A percentile compares a stretch with the other conserved stretches of the same genome.
Evolutionary conservation across 2,329 filamentous ascomycete genomes (phyloP).

Genomic region (Phaeomoniella chlamydospora): DNA sequence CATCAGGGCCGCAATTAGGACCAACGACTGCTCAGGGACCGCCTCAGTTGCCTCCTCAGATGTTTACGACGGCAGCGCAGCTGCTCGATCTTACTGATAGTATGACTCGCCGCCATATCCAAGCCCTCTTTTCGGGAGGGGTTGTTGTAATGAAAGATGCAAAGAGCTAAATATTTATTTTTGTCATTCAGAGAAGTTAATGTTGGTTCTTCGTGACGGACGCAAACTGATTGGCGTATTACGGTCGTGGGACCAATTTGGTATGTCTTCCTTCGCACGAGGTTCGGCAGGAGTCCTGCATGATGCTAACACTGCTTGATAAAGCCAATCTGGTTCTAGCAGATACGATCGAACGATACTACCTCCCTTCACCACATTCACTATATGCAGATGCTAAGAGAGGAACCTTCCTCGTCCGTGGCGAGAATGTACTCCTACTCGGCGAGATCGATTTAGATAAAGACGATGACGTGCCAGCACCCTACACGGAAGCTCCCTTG

Average conservation of each 20-base stretch:
- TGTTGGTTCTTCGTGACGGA: conserved; percentile 82
- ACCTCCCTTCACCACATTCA: conserved; percentile 29
- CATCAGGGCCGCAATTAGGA: conserved; percentile 3
- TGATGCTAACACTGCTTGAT: conserved; percentile 2
- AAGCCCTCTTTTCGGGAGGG: too few relatives aligned
- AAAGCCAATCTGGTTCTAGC: conserved; percentile 89
- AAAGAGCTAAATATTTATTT: conserved; percentile 6
- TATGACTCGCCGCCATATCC: conserved; percentile 37
- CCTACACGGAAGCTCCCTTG: conserved; percentile 52
- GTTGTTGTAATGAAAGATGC: not conserved
- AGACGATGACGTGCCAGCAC: conserved; percentile 69
- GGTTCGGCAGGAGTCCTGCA: not conserved
- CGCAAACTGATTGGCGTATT: conserved; percentile 87
- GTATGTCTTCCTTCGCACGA: conserved; percentile 38
- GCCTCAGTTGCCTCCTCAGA: conserved; percentile 55
- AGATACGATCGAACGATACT: conserved; percentile 80
- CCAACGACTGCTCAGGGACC: conserved; percentile 19
- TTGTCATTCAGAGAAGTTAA: conserved; percentile 66
- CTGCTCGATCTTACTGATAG: conserved; percentile 93
- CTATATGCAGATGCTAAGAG: conserved; percentile 74
- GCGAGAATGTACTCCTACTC: conserved; percentile 90
- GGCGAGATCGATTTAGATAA: conserved; percentile 95
- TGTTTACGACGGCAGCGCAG: conserved; percentile 97
- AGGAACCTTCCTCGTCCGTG: conserved; percentile 81
- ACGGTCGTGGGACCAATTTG: conserved; percentile 95